Percentiles rank a stretch among this genome's conserved stretches.
Evolutionary conservation across 805 yeast genomes (phyloP).

Genomic region (Blastobotrys attinorum): DNA sequence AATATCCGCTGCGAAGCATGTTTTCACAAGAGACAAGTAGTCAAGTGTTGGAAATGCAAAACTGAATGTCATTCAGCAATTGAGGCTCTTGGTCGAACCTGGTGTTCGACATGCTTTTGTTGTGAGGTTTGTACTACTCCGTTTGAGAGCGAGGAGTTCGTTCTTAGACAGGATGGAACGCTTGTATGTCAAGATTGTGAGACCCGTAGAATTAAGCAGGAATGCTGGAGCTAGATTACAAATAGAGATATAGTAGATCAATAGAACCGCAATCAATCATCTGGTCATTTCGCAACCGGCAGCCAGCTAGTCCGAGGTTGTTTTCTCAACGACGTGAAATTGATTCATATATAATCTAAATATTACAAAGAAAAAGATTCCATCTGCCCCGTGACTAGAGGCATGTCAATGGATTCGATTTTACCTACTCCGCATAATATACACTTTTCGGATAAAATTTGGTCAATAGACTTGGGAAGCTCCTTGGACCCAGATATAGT

Average conservation of each 20-base stretch:
- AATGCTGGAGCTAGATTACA: constrained; percentile 17
- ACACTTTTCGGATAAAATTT: constrained; percentile 56
- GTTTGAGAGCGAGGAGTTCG: constrained; percentile 23
- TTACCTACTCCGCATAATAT: constrained; percentile 71
- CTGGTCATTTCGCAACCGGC: no score
- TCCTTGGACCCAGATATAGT: constrained; percentile 28
- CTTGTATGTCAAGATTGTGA: constrained; percentile 26
- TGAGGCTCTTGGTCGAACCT: constrained; percentile 25
- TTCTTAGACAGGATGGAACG: constrained; percentile 26
- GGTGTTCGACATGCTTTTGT: constrained; percentile 27
- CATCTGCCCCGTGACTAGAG: constrained; percentile 39
- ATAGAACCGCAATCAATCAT: constrained; percentile 1
- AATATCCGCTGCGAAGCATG: constrained; percentile 23
- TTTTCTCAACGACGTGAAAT: constrained; percentile 7
- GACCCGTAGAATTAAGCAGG: constrained; percentile 13
- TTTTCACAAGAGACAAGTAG: constrained; percentile 18
- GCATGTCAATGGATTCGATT: constrained; percentile 63
- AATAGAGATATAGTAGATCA: background rate
- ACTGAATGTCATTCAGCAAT: constrained; percentile 16
- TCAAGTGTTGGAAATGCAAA: constrained; percentile 28
- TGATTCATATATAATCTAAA: constrained; percentile 7
- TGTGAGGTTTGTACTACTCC: constrained; percentile 26
- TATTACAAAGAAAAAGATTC: no score
- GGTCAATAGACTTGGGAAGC: constrained; percentile 32
- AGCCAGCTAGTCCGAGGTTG: background rate